Evolutionary conservation across 495 filamentous ascomycete genomes (phyloP).

Genomic region (Penicillium flavigenum): DNA sequence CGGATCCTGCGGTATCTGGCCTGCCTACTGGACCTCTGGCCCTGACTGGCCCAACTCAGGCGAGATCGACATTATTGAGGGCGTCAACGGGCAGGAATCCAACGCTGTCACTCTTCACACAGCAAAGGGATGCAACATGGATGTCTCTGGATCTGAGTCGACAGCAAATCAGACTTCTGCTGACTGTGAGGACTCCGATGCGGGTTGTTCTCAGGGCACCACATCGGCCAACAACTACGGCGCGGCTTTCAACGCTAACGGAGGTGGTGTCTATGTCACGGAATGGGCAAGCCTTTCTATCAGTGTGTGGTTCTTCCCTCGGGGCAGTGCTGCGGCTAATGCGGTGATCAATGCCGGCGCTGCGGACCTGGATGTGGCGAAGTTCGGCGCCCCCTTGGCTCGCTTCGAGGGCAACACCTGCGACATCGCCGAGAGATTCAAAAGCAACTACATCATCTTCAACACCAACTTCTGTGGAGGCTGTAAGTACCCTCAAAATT

Average conservation of each 20-base stretch:
- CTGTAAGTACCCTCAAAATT: neutral
- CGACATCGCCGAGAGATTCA: neutral
- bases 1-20: too few species aligned
- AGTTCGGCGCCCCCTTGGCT: neutral
- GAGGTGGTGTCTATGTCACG: constrained; percentile 54
- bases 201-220: neutral
- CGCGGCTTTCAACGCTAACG: constrained; percentile 45
- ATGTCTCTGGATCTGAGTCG: constrained; percentile 26
- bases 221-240: constrained; percentile 41
- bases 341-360: neutral
- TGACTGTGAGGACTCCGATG: too few species aligned
- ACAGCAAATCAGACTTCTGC: neutral
- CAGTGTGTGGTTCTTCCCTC: constrained; percentile 49
- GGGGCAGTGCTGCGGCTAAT: constrained; percentile 28
- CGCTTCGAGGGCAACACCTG: neutral
- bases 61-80: constrained; percentile 48
- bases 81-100: too few species aligned
- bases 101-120: too few species aligned
- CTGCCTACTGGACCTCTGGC: too few species aligned
- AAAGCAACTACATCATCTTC: neutral
- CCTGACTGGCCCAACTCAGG: constrained; percentile 38
- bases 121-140: constrained; percentile 43
- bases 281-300: constrained; percentile 50
- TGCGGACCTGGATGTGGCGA: neutral
- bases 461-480: neutral